Percentiles rank a stretch among this genome's conserved stretches.
These are phyloP conservation scores for Leishmania martiniquensis DNA, from an alignment of 208 protist genomes.

Conservation along the genomic window DNA sequence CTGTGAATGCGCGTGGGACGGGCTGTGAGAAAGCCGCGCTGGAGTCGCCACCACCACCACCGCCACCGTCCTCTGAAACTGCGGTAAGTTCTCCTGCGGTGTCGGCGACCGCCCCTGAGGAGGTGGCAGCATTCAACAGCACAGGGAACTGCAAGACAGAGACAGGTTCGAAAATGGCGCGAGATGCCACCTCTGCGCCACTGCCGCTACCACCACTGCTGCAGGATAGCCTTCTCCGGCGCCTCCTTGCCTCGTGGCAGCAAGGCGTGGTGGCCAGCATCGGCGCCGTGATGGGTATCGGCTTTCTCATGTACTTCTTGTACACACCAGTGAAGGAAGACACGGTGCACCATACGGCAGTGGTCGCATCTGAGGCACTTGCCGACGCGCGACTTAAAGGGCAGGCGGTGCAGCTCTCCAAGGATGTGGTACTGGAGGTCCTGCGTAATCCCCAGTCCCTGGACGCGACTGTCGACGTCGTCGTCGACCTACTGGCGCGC, in stretches of 20 bases:
- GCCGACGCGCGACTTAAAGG: constrained; percentile 63
- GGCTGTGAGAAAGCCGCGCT: background rate
- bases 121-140: background rate
- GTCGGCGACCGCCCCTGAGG: background rate
- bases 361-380: constrained; percentile 85
- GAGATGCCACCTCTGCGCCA: background rate
- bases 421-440: constrained; percentile 80
- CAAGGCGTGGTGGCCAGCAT: constrained; percentile 87
- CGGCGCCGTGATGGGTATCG: constrained; percentile 86
- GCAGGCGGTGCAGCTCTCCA: constrained; percentile 78
- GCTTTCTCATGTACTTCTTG: constrained; percentile 74
- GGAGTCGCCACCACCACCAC: background rate
- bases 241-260: constrained; percentile 85
- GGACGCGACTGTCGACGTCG: constrained; percentile 62
- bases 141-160: too few relatives aligned
- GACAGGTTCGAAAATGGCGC: background rate
- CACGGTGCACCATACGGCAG: constrained; percentile 90
- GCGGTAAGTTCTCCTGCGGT: background rate
- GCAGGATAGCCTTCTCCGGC: constrained; percentile 24
- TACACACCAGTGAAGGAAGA: constrained; percentile 88
- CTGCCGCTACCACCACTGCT: background rate
- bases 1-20: background rate
- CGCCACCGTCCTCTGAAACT: background rate
- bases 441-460: constrained; percentile 74
- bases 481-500: constrained; percentile 60